Evolutionary conservation across 305 asterid genomes (phyloP), one percentile per base, ranked within the genome.

Genomic region (Caryopteris hybrid): DNA sequence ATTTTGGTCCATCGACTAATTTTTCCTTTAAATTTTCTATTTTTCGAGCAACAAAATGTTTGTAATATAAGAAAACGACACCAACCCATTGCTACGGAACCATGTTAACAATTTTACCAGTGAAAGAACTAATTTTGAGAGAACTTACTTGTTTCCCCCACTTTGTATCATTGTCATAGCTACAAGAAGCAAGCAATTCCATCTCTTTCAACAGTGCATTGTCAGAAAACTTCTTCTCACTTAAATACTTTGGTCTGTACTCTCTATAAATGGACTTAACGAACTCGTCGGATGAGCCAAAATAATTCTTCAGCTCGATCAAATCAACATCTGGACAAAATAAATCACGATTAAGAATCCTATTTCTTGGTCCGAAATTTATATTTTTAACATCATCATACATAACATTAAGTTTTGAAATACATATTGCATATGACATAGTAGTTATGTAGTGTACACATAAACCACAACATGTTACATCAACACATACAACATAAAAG

Each of bases 81-180:
- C n/a, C n/a, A n/a, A n/a, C n/a, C n/a, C n/a, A n/a, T n/a, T n/a
- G 31, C 2, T 12, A 38, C 8, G 4, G 13, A 38, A 38, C 43
- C 39, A 25, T 20, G 21, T 23, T 50, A 14, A 3, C 0, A 57
- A 55, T 27, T 12, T 25, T 1, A 22, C 4, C 22, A 23, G 10
- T 5, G 5, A n/a, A n/a, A n/a, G n/a, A n/a, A n/a, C n/a, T 16
- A 12, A 8, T 16, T 8, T 56, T 7, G 8, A 2, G 16, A 3
- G 0, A 33, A 59, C 85, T 65, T 73, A 70, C 92, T 83, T 84
- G 71, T 69, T 76, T 47, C 21, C 96, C 93, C 93, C 96, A 88
- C 45, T 83, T 60, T 65, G 89, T 75, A 18, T 47, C 64, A 38
- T 66, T 41, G 34, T 86, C 96, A 53, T 76, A 84, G 46, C 52